Percentiles rank a stretch among this genome's conserved stretches.
Conservation (phyloP, 352 stramenopile species). For the Thalassiosira ordinaria region DNA sequence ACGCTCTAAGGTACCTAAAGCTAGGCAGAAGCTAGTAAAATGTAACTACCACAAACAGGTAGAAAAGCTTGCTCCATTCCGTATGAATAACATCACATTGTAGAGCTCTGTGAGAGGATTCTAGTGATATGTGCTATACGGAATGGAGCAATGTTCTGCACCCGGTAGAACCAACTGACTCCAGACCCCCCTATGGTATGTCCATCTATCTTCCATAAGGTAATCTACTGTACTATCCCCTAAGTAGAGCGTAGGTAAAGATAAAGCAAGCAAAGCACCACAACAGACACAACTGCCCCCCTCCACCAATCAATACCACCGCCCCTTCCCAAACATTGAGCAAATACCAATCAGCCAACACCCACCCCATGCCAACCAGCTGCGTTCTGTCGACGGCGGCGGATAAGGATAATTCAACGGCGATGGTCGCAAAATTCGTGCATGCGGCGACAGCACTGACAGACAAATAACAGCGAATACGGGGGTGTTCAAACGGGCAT, state of each 20-base stretch:
- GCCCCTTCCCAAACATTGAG: too few relatives aligned
- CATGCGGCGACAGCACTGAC: too few relatives aligned
- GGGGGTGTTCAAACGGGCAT: too few relatives aligned
- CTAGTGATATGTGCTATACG: neutral
- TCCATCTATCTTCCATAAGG: neutral
- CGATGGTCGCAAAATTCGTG: neutral
- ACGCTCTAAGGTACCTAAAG: too few relatives aligned
- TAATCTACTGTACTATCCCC: neutral
- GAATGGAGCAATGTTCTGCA: neutral
- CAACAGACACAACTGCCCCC: too few relatives aligned
- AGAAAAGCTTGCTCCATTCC: neutral
- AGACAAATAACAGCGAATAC: too few relatives aligned
- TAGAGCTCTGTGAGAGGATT: neutral
- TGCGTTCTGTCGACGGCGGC: neutral
- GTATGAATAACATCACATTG: neutral
- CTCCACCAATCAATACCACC: too few relatives aligned
- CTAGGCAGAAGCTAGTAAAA: slow-evolving; percentile 3
- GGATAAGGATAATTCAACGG: neutral
- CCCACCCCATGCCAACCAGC: too few relatives aligned
- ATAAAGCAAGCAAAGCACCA: too few relatives aligned
- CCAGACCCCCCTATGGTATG: neutral
- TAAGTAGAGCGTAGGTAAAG: too few relatives aligned
- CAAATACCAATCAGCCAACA: too few relatives aligned
- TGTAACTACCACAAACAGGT: neutral
- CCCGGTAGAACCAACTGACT: neutral